Conservation (phyloP, 1,139 yeast species). For the Candida neerlandica region DNA sequence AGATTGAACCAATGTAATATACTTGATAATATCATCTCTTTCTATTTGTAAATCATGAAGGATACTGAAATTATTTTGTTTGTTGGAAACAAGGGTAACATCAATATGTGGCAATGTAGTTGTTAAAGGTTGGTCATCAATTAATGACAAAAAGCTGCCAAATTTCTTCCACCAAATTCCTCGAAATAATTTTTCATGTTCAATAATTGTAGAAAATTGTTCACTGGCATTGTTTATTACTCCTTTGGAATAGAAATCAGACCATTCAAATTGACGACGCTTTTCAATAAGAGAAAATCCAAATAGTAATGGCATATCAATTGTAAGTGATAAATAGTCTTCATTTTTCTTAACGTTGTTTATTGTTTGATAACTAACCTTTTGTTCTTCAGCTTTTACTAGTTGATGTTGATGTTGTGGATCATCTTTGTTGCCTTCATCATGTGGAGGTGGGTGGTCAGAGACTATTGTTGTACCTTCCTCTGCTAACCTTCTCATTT, state of each 20-base stretch:
- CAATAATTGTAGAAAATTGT: slow-evolving; percentile 57
- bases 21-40: slow-evolving; percentile 44
- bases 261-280: slow-evolving; percentile 71
- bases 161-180: slow-evolving; percentile 67
- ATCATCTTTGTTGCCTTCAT: not conserved
- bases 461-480: slow-evolving; percentile 7
- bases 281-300: slow-evolving; percentile 77
- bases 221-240: slow-evolving; percentile 57
- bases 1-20: slow-evolving; percentile 32
- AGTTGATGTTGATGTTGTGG: not conserved
- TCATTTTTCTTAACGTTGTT: slow-evolving; percentile 41
- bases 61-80: slow-evolving; percentile 22
- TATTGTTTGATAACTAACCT: slow-evolving; percentile 27
- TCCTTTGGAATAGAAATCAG: slow-evolving; percentile 52
- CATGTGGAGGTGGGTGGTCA: not conserved
- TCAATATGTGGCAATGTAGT: slow-evolving; percentile 43
- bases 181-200: slow-evolving; percentile 60
- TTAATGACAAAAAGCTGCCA: slow-evolving; percentile 44
- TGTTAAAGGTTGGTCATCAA: slow-evolving; percentile 19
- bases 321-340: slow-evolving; percentile 53
- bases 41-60: slow-evolving; percentile 31
- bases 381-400: slow-evolving; percentile 2
- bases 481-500: slow-evolving; percentile 23
- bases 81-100: slow-evolving; percentile 36
- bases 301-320: slow-evolving; percentile 78